Base-by-base conservation (phyloP, 345 rosid genomes). In the Camelina hispida region DNA sequence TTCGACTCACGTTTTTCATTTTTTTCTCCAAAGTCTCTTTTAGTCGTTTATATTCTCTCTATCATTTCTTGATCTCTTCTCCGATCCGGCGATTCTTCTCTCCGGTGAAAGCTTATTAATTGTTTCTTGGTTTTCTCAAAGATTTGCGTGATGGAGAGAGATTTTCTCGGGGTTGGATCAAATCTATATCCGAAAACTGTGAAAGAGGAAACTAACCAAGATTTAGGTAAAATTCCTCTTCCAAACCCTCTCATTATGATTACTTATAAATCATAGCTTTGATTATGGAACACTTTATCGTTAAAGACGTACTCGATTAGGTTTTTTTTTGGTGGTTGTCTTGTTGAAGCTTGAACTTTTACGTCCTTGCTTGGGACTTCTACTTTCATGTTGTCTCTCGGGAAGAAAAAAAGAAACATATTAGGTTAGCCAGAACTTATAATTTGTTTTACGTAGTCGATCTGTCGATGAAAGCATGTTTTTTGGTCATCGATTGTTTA, bases 121-220 rank as follows among this genome's bases (percentile, higher is more conserved):
- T 16, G 48, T 43, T 11, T 40, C 28, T 25, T 40, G 0, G 14
- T 11, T 1, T 38, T 40, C 16, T 43, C n/a, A 43, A 43, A 25
- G 13, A 18, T 18, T 1, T 4, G 1, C 0, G 38, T 13, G 18
- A 82, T 84, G 85, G 87, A 84, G 73, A 80, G 81, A 75, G 84
- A 82, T 65, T 84, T 84, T 70, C 75, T 84, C 11, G 84, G 87
- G 1, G 18, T 82, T 53, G 77, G 68, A 56, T 66, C 82, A n/a
- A 82, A 62, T 34, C 18, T 32, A 51, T 12, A 18, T 66, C 70
- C 76, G 4, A 17, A 66, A 16, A 74, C 74, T 6, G 61, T 72
- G 48, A 84, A 82, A 6, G 79, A 78, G 34, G 87, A 80, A 53
- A 14, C 62, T 12, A 52, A 23, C 34, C 72, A 79, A 17, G 81